Evolutionary conservation across 345 rosid species (phyloP).

Genomic region (Citrus australasica): DNA sequence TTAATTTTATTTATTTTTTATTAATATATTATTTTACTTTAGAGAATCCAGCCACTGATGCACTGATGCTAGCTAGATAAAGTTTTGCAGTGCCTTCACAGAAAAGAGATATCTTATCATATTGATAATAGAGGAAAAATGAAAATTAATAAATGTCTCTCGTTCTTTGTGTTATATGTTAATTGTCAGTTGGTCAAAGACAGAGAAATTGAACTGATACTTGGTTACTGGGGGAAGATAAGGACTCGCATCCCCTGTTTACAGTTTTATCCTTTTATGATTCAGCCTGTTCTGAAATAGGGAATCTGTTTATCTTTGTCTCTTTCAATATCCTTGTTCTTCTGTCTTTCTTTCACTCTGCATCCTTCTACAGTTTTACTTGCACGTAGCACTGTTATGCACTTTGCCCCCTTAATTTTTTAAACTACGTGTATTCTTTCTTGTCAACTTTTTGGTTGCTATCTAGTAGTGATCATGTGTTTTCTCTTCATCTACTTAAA

Average conservation of each 20-base stretch:
- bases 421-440: not conserved
- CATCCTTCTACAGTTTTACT: conserved; percentile 10
- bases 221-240: conserved; percentile 5
- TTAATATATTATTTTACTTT: conserved; percentile 2
- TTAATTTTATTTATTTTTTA: not conserved
- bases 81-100: not conserved
- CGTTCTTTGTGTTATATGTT: conserved; percentile 12
- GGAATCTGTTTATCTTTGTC: conserved; percentile 18
- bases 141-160: not conserved
- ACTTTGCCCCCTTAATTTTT: not conserved
- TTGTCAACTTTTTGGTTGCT: not conserved
- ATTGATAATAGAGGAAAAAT: not conserved
- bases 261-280: not conserved
- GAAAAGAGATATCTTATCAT: conserved; percentile 11
- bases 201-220: conserved; percentile 6
- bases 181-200: not conserved
- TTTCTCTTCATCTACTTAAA: not conserved
- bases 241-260: conserved; percentile 6
- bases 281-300: not conserved
- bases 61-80: not conserved
- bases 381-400: not conserved
- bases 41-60: conserved; percentile 26
- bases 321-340: conserved; percentile 16
- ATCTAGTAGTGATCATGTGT: not conserved
- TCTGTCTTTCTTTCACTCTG: conserved; percentile 20